Evolutionary conservation across 179 eudicot genomes (phyloP).

Genomic region (Beta lomatogona): DNA sequence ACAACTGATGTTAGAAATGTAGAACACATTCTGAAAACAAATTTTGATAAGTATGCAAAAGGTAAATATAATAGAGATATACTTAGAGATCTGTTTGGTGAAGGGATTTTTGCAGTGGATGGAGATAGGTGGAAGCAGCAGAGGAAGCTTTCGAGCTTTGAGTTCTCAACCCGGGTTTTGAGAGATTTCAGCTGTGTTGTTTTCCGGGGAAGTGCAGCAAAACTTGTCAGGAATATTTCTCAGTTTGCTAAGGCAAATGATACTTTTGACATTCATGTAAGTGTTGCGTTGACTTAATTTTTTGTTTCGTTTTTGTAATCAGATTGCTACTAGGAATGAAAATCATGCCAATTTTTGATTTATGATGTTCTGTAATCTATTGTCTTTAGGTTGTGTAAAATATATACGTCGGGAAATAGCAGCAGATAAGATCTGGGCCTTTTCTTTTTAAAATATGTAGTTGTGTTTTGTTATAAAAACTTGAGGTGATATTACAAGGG

Average conservation of each 20-base stretch:
- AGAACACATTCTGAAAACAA: constrained; percentile 63
- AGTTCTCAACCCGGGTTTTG: constrained; percentile 66
- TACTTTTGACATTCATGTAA: constrained; percentile 36
- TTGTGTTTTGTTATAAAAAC: no score
- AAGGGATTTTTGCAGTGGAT: constrained; percentile 67
- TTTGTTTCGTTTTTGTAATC: no score
- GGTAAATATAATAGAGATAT: constrained; percentile 43
- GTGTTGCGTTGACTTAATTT: background rate
- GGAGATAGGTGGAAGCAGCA: constrained; percentile 67
- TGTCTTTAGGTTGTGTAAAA: background rate
- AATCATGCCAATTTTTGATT: background rate
- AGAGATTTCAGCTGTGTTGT: constrained; percentile 70
- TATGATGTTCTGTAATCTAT: background rate
- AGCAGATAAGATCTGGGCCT: background rate
- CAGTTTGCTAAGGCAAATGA: constrained; percentile 10
- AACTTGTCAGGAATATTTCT: constrained; percentile 30
- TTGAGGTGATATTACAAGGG: no score
- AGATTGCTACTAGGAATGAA: no score
- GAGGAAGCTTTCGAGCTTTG: constrained; percentile 67
- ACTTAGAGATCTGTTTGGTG: constrained; percentile 54
- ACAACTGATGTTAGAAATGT: constrained; percentile 58
- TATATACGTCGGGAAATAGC: background rate
- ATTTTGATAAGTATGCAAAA: constrained; percentile 51
- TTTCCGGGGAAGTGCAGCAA: constrained; percentile 52
- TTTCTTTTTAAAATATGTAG: background rate